These are phyloP conservation scores for Aphanomyces stellatus DNA, from an alignment of 352 stramenopile species.

Conservation along the genomic window DNA sequence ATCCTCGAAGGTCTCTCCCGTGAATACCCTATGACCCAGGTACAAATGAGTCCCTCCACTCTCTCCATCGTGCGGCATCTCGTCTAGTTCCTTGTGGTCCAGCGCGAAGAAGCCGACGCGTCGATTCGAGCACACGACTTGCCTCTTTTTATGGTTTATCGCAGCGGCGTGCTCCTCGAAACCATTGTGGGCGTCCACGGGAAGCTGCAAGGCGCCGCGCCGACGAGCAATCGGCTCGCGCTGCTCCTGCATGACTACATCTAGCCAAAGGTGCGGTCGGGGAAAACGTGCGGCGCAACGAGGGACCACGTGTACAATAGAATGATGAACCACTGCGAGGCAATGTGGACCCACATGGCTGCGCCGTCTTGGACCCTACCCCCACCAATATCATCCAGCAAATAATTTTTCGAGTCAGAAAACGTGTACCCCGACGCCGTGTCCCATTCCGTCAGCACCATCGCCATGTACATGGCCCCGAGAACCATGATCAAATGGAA, in stretches of 20 bases:
- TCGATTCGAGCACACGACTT: slow-evolving; percentile 57
- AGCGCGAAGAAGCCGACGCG: slow-evolving; percentile 54
- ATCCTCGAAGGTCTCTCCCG: slow-evolving; percentile 47
- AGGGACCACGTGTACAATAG: slow-evolving; percentile 93
- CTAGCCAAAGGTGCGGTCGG: slow-evolving; percentile 84
- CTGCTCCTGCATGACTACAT: background rate
- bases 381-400: no score
- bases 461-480: slow-evolving; percentile 72
- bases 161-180: slow-evolving; percentile 39
- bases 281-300: slow-evolving; percentile 89
- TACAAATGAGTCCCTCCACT: slow-evolving; percentile 16
- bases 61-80: background rate
- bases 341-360: slow-evolving; percentile 95
- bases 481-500: slow-evolving; percentile 71
- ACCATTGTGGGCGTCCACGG: slow-evolving; percentile 47
- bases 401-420: background rate
- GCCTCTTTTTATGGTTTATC: slow-evolving; percentile 59
- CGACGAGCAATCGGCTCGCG: slow-evolving; percentile 34
- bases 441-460: slow-evolving; percentile 74
- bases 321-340: slow-evolving; percentile 90
- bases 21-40: slow-evolving; percentile 54
- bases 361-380: slow-evolving; percentile 30
- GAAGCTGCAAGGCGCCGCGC: slow-evolving; percentile 57
- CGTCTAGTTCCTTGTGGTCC: slow-evolving; percentile 47
- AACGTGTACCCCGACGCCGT: slow-evolving; percentile 40